Percentiles rank a stretch among this genome's conserved stretches.
Conservation (phyloP, 2,329 filamentous ascomycete species). For the Stemphylium lycopersici region DNA sequence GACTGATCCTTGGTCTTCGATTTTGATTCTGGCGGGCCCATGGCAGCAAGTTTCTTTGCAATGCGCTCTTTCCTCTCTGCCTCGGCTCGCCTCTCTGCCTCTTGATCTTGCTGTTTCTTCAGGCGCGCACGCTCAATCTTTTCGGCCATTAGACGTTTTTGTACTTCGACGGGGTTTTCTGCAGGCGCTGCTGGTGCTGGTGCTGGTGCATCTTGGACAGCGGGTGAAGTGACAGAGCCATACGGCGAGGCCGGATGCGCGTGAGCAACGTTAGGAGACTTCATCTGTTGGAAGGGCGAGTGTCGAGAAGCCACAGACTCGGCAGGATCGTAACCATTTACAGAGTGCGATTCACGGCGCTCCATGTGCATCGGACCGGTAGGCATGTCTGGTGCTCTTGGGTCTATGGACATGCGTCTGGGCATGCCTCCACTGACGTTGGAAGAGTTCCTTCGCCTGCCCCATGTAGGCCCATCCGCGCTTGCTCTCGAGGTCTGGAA, state of each 20-base stretch:
- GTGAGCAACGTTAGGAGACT: conserved; percentile 41
- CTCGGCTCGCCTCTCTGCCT: conserved; percentile 72
- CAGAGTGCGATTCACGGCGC: conserved; percentile 39
- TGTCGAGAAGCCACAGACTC: conserved; percentile 31
- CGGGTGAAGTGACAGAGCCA: conserved; percentile 40
- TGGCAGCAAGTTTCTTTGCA: conserved; percentile 71
- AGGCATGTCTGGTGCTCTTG: conserved; percentile 50
- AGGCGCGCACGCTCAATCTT: conserved; percentile 71
- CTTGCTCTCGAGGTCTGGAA: conserved; percentile 81
- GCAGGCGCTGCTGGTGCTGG: conserved; percentile 53
- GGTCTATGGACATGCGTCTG: conserved; percentile 66
- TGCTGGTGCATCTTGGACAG: conserved; percentile 28
- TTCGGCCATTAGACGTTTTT: conserved; percentile 73
- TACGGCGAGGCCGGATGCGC: conserved; percentile 45
- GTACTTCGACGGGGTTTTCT: conserved; percentile 68
- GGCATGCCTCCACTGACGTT: conserved; percentile 87
- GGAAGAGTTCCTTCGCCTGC: conserved; percentile 82
- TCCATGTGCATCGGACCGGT: conserved; percentile 34
- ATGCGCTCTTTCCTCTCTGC: conserved; percentile 74
- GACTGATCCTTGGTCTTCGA: conserved; percentile 47
- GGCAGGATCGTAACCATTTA: conserved; percentile 35
- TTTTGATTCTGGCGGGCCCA: conserved; percentile 61
- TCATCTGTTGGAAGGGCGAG: conserved; percentile 28
- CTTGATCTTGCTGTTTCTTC: conserved; percentile 62
- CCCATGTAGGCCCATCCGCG: conserved; percentile 68